Conservation (phyloP, 176 grass and related monocot species). For the Phoenix dactylifera region DNA sequence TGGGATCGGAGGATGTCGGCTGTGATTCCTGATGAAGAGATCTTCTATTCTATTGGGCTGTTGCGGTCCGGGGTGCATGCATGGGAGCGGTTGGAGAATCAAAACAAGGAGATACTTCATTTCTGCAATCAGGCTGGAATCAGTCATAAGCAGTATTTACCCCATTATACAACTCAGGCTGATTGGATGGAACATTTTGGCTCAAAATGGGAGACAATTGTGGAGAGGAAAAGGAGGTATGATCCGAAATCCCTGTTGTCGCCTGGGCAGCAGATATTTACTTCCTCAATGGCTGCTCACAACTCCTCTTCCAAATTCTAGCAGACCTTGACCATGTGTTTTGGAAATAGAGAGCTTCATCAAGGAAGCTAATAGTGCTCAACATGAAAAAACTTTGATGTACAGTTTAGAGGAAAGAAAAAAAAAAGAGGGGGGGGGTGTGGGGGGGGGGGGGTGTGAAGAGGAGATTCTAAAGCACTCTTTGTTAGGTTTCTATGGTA, state of each 20-base stretch:
- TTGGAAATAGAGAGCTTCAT: too few relatives aligned
- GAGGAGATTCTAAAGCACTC: too few relatives aligned
- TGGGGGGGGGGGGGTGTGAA: too few relatives aligned
- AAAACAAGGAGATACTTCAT: conserved; percentile 14
- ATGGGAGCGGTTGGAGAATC: conserved; percentile 7
- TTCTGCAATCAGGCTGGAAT: conserved; percentile 12
- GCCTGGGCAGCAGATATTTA: conserved; percentile 19
- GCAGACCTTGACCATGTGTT: too few relatives aligned
- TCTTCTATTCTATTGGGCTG: conserved; percentile 19
- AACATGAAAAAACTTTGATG: too few relatives aligned
- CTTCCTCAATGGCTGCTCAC: not conserved
- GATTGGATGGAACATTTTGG: conserved; percentile 27
- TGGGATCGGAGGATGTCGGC: conserved; percentile 23
- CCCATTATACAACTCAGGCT: not conserved
- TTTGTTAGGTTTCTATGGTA: too few relatives aligned
- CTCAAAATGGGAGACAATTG: conserved; percentile 9
- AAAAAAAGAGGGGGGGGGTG: too few relatives aligned
- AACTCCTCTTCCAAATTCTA: too few relatives aligned
- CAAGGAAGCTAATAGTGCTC: too few relatives aligned
- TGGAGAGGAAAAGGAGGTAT: conserved; percentile 24
- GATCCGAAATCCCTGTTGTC: conserved; percentile 14
- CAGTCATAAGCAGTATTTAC: conserved; percentile 16
- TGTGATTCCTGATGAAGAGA: conserved; percentile 16
- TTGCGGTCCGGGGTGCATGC: conserved; percentile 2
- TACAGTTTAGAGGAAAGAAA: too few relatives aligned